Base-by-base conservation (phyloP, 2,329 filamentous ascomycete species). In the Fusarium papillatum region DNA sequence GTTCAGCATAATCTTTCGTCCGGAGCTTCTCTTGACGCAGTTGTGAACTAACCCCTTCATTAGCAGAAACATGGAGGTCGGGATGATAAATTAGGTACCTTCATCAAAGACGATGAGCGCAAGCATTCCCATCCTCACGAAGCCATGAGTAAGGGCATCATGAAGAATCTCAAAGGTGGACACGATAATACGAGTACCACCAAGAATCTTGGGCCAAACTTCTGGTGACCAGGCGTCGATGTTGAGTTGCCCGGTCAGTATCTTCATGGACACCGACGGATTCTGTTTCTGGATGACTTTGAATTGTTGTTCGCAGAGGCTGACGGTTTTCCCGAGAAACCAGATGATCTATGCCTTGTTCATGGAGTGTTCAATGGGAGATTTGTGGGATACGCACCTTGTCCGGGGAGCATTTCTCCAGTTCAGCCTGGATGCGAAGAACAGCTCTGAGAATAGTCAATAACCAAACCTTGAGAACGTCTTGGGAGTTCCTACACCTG, bases 21-120 rank as follows among this genome's bases (percentile, higher is more conserved):
- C 91, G 0, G 94, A 87, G 75, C 93, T 89, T 2, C 90, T 91
- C 22, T 87, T 86, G 7, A 87, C 88, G 76, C 94, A 96, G 80
- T 95, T 92, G 80, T 98, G 95, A 13, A 94, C 95, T 94, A 11
- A 1, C 4, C 26, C 7, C 17, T 64, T 80, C 29, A 76, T 73
- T 55, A 79, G 64, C n/a, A 19, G 17, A 26, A 29, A 11, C 46
- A 29, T 29, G n/a, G 19, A 53, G 19, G 26, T 2, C 14, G 9
- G 24, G 7, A 6, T 26, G 7, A 7, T 8, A 31, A 43, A 29
- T 36, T 9, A 73, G 84, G 66, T 80, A 93, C 94, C 94, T 91
- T 98, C 95, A 79, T 98, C 95, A 77, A 98, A 94, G 0, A 98
- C 89, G 19, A 97, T 84, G 7, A 98, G 85, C 7, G 92, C 88